These are phyloP conservation scores for Passalora sequoiae DNA, from an alignment of 2,329 filamentous ascomycete genomes.

Conservation along the genomic window DNA sequence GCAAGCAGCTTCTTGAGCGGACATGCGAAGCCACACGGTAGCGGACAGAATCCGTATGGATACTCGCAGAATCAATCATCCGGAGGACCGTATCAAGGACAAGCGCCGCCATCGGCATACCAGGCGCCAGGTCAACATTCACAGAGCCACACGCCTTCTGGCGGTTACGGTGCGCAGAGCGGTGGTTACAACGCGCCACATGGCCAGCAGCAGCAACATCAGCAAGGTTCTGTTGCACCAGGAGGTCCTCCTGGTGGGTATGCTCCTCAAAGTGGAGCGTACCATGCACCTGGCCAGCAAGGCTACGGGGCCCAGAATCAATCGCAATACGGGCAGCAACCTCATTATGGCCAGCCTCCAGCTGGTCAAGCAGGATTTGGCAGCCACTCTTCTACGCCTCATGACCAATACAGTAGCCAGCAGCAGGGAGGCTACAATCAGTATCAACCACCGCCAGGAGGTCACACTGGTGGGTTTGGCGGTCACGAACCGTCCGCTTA, in stretches of 20 bases:
- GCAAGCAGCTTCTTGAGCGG: constrained; percentile 31
- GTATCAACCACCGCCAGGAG: constrained; percentile 14
- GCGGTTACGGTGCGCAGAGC: constrained; percentile 20
- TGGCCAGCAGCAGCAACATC: constrained; percentile 18
- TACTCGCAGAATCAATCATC: constrained; percentile 32
- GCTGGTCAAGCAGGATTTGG: constrained; percentile 13
- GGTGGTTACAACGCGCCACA: constrained; percentile 21
- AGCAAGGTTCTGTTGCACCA: constrained; percentile 6
- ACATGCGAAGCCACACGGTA: constrained; percentile 28
- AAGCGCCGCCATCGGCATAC: constrained; percentile 35
- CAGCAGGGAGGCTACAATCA: constrained; percentile 12
- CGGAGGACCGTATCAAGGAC: constrained; percentile 34
- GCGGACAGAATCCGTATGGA: constrained; percentile 31
- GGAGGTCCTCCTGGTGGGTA: constrained; percentile 8
- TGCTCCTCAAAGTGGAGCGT: constrained; percentile 11
- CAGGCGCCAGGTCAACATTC: constrained; percentile 20
- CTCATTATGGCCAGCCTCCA: constrained; percentile 18
- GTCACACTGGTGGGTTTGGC: constrained; percentile 12
- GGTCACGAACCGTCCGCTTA: neutral
- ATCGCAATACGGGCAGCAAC: constrained; percentile 25
- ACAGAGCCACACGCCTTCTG: constrained; percentile 16
- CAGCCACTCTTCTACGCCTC: constrained; percentile 13
- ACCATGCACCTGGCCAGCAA: constrained; percentile 19
- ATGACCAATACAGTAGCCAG: constrained; percentile 17
- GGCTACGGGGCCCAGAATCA: constrained; percentile 20